Base-by-base conservation (phyloP, 306 rosid genomes). In the Gastrolobium villosum region DNA sequence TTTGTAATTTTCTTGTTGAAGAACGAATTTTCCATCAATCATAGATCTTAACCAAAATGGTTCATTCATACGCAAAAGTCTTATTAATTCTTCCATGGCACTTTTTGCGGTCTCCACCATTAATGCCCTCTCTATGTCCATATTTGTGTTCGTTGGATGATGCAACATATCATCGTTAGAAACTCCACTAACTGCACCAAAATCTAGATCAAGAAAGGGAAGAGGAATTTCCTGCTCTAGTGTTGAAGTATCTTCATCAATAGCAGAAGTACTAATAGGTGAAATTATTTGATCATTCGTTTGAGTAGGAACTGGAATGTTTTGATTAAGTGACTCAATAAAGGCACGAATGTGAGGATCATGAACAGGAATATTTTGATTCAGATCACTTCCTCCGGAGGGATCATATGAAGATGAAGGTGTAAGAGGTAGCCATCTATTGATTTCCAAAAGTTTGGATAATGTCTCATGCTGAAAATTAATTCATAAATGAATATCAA, bases 41-140 rank as follows among this genome's bases (percentile, higher is more conserved):
- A 53, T 3, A 41, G 90, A 74, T 78, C 46, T 77, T 4, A 68
- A 40, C 98, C 96, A 94, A 15, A 88, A 71, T 32, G 94, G 94
- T 50, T 87, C 94, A 5, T 87, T 70, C n/a, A 77, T 13, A 9
- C 20, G 56, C 50, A 89, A 6, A 6, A 89, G 82, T 76, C 66
- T 81, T 39, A 74, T 40, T 28, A 94, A 55, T 70, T 92, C 97
- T 6, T 85, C 90, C 85, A 87, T 37, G 5, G 96, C 89, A 41
- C 9, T 32, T 3, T 50, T 70, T 9, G 93, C 91, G 4, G 77
- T 77, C 48, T 89, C 87, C 1, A 2, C 11, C 88, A 92, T 85
- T 1, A 63, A 13, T 4, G 26, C 68, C 35, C 71, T 90, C 45
- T 94, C 92, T 75, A 55, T 63, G 5, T 80, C 84, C 13, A 74